Conservation (phyloP, 148 eudicot species). For the Salicornia ramosissima region DNA sequence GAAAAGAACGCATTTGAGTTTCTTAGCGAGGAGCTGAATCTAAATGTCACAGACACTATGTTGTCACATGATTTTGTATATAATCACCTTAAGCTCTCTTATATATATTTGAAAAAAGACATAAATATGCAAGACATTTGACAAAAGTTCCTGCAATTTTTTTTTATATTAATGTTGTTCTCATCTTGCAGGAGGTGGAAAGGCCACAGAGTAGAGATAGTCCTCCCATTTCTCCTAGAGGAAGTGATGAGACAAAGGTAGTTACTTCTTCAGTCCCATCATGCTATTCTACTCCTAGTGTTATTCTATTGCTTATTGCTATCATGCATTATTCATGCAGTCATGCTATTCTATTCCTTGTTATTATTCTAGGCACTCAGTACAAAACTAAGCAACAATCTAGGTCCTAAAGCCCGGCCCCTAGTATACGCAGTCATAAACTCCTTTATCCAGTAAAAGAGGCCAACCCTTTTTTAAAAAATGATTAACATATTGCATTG, state of each 20-base stretch:
- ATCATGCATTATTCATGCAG: no score
- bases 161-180: slow-evolving; percentile 3
- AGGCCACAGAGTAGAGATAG: slow-evolving; percentile 35
- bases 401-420: neutral
- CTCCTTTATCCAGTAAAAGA: neutral
- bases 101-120: no score
- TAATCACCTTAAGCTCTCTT: no score
- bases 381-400: neutral
- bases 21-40: slow-evolving; percentile 25
- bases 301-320: no score
- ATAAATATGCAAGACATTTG: no score
- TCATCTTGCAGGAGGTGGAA: slow-evolving; percentile 37
- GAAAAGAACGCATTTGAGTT: slow-evolving; percentile 29
- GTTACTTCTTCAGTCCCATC: neutral
- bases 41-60: no score
- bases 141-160: neutral
- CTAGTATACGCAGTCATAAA: neutral
- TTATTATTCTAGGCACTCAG: neutral
- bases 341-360: no score
- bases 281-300: neutral
- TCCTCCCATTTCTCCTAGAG: slow-evolving; percentile 65
- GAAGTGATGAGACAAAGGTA: slow-evolving; percentile 72
- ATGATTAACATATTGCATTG: neutral
- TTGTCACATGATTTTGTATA: no score
- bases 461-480: neutral